Evolutionary conservation across 106 monocot genomes (phyloP).

Genomic region (Dendrobium catenatum): DNA sequence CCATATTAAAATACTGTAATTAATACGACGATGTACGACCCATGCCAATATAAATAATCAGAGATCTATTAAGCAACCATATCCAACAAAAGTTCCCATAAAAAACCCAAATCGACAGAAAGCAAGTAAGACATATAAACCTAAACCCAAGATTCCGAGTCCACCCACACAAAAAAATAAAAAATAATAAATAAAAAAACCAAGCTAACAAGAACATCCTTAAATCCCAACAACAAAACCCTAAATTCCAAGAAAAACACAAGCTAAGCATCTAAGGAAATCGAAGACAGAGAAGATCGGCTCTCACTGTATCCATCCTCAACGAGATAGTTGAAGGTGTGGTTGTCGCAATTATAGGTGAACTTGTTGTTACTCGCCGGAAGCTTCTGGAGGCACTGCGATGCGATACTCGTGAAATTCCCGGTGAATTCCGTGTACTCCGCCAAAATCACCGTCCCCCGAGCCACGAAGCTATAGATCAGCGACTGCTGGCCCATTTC

Average conservation of each 20-base stretch:
- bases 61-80: not conserved
- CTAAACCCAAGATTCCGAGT: not conserved
- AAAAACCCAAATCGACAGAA: not conserved
- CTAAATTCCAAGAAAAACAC: not conserved
- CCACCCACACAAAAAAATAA: not conserved
- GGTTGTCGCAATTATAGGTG: conserved; percentile 17
- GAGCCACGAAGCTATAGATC: conserved; percentile 22
- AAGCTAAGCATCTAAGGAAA: not conserved
- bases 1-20: not conserved
- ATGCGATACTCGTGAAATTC: conserved; percentile 21
- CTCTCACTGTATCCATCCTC: conserved; percentile 20
- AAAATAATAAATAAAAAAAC: not conserved
- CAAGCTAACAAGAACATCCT: not conserved
- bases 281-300: not conserved
- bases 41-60: not conserved
- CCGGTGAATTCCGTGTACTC: conserved; percentile 25
- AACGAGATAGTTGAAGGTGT: conserved; percentile 19
- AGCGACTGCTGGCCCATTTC: conserved; percentile 19
- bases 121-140: not conserved
- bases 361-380: conserved; percentile 16
- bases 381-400: conserved; percentile 22
- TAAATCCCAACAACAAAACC: not conserved
- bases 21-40: not conserved
- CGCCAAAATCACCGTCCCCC: conserved; percentile 20
- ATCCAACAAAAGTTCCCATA: not conserved